Percentiles rank a stretch among this genome's conserved stretches.
Evolutionary conservation across 2,329 filamentous ascomycete species (phyloP).

Genomic region (Ophioceras dolichostomum): DNA sequence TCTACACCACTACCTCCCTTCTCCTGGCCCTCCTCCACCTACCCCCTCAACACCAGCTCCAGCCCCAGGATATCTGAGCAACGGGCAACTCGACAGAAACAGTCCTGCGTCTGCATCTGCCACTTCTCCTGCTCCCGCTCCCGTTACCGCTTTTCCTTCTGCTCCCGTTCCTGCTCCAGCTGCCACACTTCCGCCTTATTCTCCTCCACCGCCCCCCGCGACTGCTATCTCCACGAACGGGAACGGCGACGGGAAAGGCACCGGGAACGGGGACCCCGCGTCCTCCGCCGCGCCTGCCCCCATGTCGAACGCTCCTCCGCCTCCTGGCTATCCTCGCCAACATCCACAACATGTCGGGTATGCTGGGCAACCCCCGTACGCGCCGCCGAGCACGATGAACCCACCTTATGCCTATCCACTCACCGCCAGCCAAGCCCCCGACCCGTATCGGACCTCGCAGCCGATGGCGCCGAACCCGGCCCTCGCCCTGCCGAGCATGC

Average conservation of each 20-base stretch:
- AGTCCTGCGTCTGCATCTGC: no score
- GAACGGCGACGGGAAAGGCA: no score
- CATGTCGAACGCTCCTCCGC: constrained; percentile 10
- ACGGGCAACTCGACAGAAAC: constrained; percentile 1
- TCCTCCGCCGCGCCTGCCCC: constrained; percentile 6
- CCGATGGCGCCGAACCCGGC: constrained; percentile 5
- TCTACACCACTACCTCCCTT: background rate
- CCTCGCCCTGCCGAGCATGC: constrained; percentile 14
- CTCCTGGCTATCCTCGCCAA: constrained; percentile 7
- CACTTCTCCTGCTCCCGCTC: constrained; percentile 2
- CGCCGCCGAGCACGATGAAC: constrained; percentile 6
- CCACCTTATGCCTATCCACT: constrained; percentile 8
- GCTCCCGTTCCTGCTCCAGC: background rate
- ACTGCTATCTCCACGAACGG: no score
- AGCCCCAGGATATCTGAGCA: background rate
- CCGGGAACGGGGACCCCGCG: background rate
- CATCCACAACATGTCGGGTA: constrained; percentile 9
- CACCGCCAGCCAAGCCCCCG: constrained; percentile 5
- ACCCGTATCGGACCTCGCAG: constrained; percentile 10
- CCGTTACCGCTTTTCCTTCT: background rate
- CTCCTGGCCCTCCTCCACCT: no score
- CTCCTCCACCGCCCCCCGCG: no score
- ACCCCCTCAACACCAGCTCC: background rate
- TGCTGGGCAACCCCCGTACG: constrained; percentile 8
- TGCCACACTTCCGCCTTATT: constrained; percentile 3